Conservation (phyloP, 108 stramenopile genomes). For the Cyclostephanos invisitatus region DNA sequence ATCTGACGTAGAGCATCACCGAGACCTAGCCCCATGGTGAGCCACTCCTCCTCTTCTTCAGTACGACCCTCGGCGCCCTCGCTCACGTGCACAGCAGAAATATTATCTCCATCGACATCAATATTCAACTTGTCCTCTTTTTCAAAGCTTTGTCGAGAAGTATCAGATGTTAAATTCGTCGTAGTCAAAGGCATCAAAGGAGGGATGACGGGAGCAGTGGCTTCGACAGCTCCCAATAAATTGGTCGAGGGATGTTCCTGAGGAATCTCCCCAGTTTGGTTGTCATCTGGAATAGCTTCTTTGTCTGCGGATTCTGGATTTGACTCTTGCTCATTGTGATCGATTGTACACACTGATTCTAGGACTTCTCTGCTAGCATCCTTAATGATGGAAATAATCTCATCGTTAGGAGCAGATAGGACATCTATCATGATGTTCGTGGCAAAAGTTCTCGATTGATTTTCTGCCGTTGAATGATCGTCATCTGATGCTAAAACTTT, state of each 20-base stretch:
- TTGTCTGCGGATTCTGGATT: not conserved
- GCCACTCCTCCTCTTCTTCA: conserved; percentile 49
- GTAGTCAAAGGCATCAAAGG: not conserved
- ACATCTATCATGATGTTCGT: no score
- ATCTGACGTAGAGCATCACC: conserved; percentile 51
- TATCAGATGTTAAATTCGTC: not conserved
- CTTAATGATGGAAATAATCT: not conserved
- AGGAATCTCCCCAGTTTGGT: not conserved
- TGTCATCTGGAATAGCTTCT: not conserved
- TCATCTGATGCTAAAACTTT: not conserved
- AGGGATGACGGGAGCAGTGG: not conserved
- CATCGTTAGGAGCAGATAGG: not conserved
- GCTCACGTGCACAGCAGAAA: not conserved
- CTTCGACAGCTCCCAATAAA: not conserved
- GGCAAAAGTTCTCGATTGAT: not conserved
- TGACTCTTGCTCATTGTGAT: not conserved
- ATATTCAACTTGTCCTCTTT: not conserved
- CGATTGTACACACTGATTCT: not conserved
- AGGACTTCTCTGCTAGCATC: not conserved
- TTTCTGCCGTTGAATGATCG: not conserved
- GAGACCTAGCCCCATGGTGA: conserved; percentile 39
- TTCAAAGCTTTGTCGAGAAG: not conserved
- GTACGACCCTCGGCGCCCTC: conserved; percentile 15
- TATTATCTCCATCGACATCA: not conserved
- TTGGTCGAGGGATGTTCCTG: not conserved